Conservation (phyloP, 2,329 filamentous ascomycete genomes). For the Cephalotrichum gorgonifer region DNA sequence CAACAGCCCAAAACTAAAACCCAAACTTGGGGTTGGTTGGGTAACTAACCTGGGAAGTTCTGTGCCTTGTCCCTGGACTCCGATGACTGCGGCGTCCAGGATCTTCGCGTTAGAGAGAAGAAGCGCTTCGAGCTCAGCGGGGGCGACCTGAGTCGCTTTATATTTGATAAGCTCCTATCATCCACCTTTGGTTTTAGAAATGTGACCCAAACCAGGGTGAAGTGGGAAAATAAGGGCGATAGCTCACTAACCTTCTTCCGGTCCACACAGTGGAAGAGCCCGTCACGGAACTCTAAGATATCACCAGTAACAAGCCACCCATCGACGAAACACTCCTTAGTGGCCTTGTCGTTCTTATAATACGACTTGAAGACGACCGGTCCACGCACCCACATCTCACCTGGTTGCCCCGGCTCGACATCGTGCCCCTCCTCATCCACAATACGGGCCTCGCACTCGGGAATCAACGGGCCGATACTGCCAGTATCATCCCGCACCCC, state of each 20-base stretch:
- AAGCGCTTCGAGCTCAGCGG: constrained; percentile 49
- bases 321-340: constrained; percentile 43
- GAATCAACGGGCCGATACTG: constrained; percentile 26
- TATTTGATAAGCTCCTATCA: constrained; percentile 44
- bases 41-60: constrained; percentile 32
- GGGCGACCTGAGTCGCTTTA: constrained; percentile 56
- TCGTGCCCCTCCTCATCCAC: constrained; percentile 28
- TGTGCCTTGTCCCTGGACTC: constrained; percentile 34
- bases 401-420: constrained; percentile 28
- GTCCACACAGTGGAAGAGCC: constrained; percentile 70
- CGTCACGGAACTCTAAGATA: constrained; percentile 58
- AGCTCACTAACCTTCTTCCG: constrained; percentile 49
- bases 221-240: constrained; percentile 21
- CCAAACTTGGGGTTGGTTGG: constrained; percentile 15
- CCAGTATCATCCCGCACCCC: constrained; percentile 31
- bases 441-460: constrained; percentile 20
- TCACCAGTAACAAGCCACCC: constrained; percentile 74
- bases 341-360: constrained; percentile 56
- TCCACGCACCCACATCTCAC: constrained; percentile 59
- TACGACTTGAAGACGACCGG: constrained; percentile 66
- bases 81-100: constrained; percentile 51
- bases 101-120: constrained; percentile 28
- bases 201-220: constrained; percentile 18
- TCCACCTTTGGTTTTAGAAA: no score
- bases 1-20: background rate